Evolutionary conservation across 2,329 filamentous ascomycete species (phyloP), one percentile per base, ranked within the genome.

Genomic region (Alternaria gaisen): DNA sequence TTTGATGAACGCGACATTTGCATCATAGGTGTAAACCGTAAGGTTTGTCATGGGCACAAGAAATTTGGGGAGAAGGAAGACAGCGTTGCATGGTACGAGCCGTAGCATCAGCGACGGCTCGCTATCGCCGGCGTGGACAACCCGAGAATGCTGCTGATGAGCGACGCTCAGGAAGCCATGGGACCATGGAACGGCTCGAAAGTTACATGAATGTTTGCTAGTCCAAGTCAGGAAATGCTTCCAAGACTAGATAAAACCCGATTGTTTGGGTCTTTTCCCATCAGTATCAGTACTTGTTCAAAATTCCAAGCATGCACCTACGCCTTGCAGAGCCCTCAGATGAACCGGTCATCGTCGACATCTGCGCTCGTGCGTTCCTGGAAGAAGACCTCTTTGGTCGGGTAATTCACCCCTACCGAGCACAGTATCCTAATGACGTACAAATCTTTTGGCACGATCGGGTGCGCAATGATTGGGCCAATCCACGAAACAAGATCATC

Each of bases 361-460:
- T 77, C 36, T 70, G 63, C 34, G 41, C 61, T 5, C 59, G 63
- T 3, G 69, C 74, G 3, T 77, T 75, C 55, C 73, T 71, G 61
- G 57, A 76, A 24, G 74, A 77, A 52, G 67, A 71, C 30, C 65
- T 74, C 28, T 72, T 72, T 24, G 74, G 72, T 22, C 53, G 60
- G 1, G 58, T 70, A 5, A 68, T 77, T 8, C 74, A 77, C 53
- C 74, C 73, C 0, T 30, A 67, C 22, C 71, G 72, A 3, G 20
- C 60, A 9, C 18, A 65, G 5, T 72, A 68, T 32, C 71, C 72
- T 1, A 34, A 69, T n/a, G 72, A 75, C 43, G 55, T 70, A 1
- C n/a, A 56, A 4, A 59, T 70, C 2, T 76, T 61, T 55, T 76
- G 72, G 68, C 66, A 59, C 26, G 41, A 64, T 24, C 43, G 22